Evolutionary conservation across 192 early-diverging fungal species (phyloP), one percentile per base, ranked within the genome.

Genomic region (Diversispora eburnea): DNA sequence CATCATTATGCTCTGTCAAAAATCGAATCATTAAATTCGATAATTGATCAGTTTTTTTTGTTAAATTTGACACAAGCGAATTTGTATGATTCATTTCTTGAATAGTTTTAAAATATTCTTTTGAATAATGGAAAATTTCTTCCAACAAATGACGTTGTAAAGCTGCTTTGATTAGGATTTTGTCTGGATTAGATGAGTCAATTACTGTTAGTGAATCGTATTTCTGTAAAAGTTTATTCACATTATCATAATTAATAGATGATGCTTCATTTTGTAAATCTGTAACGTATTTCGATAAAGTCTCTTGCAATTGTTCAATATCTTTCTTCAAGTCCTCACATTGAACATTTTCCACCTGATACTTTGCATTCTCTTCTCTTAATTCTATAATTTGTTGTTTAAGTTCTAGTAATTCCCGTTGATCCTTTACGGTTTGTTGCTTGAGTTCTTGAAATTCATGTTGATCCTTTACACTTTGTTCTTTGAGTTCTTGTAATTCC

Each of bases 301-400:
- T 25, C 2, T 19, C 8, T 49, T 67, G 65, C 10, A 67, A 51
- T 0, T 67, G 8, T 0, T 25, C 20, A 51, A 67, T 67, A 19
- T 46, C 43, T 8, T 8, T 4, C 10, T 20, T 67, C 8, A 70
- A 17, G 9, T 70, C 52, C 15, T 5, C 48, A 10, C n/a, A 25
- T 19, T n/a, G 65, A 25, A 67, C 19, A 51, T 67, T 67, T 19
- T 43, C 65, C 19, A 41, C 17, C 25, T 67, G 46, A 67, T 67
- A 67, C 22, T 46, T 51, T 8, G 46, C 49, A 15, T 43, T 46
- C 20, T 67, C 65, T 25, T 67, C 46, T 46, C 48, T 67, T 20
- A 67, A 12, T 33, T 33, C 25, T 33, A 33, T 2, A 33, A 33
- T 33, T 33, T 33, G 25, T 33, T 33, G 25, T 33, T 33, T 33